Conservation (phyloP, 2,329 filamentous ascomycete species). For the Venturia nashicola region DNA sequence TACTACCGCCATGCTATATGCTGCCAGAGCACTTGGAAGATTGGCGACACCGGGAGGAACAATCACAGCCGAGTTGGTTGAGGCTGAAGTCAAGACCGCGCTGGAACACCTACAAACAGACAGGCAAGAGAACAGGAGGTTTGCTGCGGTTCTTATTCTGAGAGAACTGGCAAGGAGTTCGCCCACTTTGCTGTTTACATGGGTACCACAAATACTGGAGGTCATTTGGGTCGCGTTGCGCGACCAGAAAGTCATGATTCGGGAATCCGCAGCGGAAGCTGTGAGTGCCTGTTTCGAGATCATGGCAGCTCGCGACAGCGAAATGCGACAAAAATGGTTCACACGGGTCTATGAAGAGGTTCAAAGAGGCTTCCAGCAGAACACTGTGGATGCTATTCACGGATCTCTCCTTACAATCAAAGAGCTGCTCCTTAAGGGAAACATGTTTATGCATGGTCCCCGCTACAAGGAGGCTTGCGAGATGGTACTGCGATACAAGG, state of each 20-base stretch:
- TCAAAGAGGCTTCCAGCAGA: slow-evolving; percentile 61
- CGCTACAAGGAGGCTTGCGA: slow-evolving; percentile 82
- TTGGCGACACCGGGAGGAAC: slow-evolving; percentile 87
- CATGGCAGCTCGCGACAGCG: slow-evolving; percentile 81
- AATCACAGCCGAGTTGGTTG: slow-evolving; percentile 87
- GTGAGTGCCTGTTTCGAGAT: slow-evolving; percentile 95
- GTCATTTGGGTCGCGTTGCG: slow-evolving; percentile 91
- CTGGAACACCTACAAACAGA: slow-evolving; percentile 96
- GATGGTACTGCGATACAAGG: slow-evolving; percentile 82
- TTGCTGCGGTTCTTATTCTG: slow-evolving; percentile 83
- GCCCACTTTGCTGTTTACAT: slow-evolving; percentile 88
- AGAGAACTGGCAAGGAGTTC: slow-evolving; percentile 86
- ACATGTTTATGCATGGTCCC: slow-evolving; percentile 97
- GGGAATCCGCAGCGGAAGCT: slow-evolving; percentile 82
- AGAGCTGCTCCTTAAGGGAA: slow-evolving; percentile 84
- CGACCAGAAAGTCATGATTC: slow-evolving; percentile 81
- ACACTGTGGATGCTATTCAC: slow-evolving; percentile 78
- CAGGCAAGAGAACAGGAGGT: slow-evolving; percentile 81
- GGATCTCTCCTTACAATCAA: slow-evolving; percentile 89
- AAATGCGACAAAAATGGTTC: slow-evolving; percentile 81
- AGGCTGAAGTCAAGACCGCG: slow-evolving; percentile 91
- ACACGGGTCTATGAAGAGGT: slow-evolving; percentile 82
- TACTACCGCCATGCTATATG: slow-evolving; percentile 77
- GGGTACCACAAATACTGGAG: slow-evolving; percentile 89
- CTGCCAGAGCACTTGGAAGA: slow-evolving; percentile 78